Evolutionary conservation across 2,329 filamentous ascomycete species (phyloP).

Genomic region (Thyridium curvatum): DNA sequence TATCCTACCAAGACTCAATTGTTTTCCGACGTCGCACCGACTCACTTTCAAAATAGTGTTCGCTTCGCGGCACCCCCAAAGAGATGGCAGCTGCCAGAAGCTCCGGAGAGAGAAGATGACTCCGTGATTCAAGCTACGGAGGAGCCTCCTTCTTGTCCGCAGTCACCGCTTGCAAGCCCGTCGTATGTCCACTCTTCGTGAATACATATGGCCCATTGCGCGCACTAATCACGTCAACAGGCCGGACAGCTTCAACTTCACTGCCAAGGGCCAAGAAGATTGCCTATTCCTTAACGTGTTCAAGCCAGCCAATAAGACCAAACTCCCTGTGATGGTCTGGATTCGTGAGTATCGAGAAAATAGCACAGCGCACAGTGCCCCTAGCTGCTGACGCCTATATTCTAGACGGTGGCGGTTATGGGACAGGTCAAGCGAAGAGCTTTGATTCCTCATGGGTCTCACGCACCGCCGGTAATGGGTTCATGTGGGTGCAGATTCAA

Average conservation of each 20-base stretch:
- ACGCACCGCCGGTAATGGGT: constrained; percentile 13
- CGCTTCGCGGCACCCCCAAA: constrained; percentile 10
- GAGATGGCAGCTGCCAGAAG: constrained; percentile 8
- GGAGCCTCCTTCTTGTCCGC: constrained; percentile 9
- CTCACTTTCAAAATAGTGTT: constrained; percentile 1
- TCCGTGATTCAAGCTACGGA: constrained; percentile 2
- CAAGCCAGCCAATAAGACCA: constrained; percentile 31
- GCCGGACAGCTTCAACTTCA: constrained; percentile 1
- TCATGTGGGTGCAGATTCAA: constrained; percentile 19
- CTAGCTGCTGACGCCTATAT: not conserved
- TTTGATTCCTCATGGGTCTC: constrained; percentile 14
- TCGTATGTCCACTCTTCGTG: not conserved
- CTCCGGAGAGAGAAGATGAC: constrained; percentile 1
- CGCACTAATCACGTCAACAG: not conserved
- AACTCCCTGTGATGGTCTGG: constrained; percentile 46
- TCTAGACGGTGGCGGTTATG: constrained; percentile 18
- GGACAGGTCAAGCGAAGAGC: constrained; percentile 12
- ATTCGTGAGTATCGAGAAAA: constrained; percentile 30
- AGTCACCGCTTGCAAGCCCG: constrained; percentile 4
- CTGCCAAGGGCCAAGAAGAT: constrained; percentile 18
- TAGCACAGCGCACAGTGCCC: not conserved
- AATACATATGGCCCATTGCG: not conserved
- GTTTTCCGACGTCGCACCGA: not conserved
- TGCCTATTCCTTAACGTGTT: constrained; percentile 41
- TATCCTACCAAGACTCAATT: not conserved